Base-by-base conservation (phyloP, 208 protist genomes). In the Balamuthia mandrillaris region DNA sequence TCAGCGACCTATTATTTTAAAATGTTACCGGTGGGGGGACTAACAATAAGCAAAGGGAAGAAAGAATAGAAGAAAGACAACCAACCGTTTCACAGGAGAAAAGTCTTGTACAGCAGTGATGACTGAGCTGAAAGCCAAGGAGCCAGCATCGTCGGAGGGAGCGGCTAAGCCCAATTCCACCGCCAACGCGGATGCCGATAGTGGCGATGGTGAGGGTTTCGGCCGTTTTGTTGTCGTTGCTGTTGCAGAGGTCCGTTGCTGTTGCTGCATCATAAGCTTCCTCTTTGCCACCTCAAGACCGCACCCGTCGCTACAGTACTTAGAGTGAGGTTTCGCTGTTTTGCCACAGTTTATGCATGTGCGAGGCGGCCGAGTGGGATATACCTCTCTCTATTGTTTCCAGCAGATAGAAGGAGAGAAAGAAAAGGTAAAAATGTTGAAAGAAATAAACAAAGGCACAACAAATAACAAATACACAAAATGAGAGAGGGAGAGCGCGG, bases 231-330 rank as follows among this genome's bases (percentile, higher is more conserved):
- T 33, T 33, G n/a, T n/a, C n/a, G n/a, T n/a, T n/a, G n/a, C n/a
- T n/a, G n/a, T n/a, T n/a, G n/a, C n/a, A 52, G 56, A 24, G 10
- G 21, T 33, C 14, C 31, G 31, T 5, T 24, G 31, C 12, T 24
- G 31, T 33, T 63, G 31, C 56, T 63, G 56, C 56, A 21, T 63
- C 39, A 41, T 33, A 14, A 63, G 56, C 31, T 41, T 41, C 21
- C 39, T 24, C 16, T 24, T 63, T 3, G 56, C 56, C 24, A 72
- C 63, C 1, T 33, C 18, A 0, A 84, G 29, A 2, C 81, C 86
- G 78, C 86, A 89, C 35, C 86, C 78, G n/a, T 60, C 49, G 41
- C 49, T 70, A 29, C 86, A 89, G 56, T 89, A 89, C 45, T 89
- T 89, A 0, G 70, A 82, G 39, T 39, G 42, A 1, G 16, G 14